Base-by-base conservation (phyloP, 2,329 filamentous ascomycete genomes). In the Xylariales sp. region DNA sequence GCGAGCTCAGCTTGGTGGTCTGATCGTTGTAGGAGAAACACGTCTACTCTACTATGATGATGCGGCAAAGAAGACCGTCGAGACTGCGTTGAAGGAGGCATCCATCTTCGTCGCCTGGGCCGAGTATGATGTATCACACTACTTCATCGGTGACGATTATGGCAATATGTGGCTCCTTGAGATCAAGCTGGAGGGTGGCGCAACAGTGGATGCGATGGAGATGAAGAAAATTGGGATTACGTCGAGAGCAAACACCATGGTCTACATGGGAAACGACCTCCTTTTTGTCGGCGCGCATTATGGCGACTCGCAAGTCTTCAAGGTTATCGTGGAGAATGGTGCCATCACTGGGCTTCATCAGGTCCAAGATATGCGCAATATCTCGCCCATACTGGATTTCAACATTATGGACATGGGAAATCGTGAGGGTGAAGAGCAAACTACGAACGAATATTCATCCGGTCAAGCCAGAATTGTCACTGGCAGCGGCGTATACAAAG, bases 351-450 rank as follows among this genome's bases (percentile, higher is more conserved):
- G 82, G 35, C 63, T 90, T 4, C 14, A 35, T 8, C 39, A 27
- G 19, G 61, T 93, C 8, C 88, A 95, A 57, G 84, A 80, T 0
- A 73, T 94, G 42, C 69, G 78, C 3, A 98, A 95, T 56, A 88
- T 97, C 52, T 89, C 86, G 0, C 93, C 93, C 0, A 86, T 98
- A 31, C 67, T 97, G 28, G 93, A 98, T 59, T 96, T 98, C 53
- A 84, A 86, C 1, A 80, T 98, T 12, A 95, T 97, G 88, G 93
- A 97, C 56, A 86, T 97, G 74, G 91, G 90, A 1, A 90, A 88
- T 52, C 76, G 88, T 42, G 83, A 87, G 45, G 84, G 84, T 16
- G 85, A 93, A 48, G 80, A 74, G 7, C 82, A 88, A 44, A 63
- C 71, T 14, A 85, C 84, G 3, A 94, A 93, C 54, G 87, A 93